Evolutionary conservation across 352 stramenopile genomes (phyloP).

Genomic region (Phytophthora vignae): DNA sequence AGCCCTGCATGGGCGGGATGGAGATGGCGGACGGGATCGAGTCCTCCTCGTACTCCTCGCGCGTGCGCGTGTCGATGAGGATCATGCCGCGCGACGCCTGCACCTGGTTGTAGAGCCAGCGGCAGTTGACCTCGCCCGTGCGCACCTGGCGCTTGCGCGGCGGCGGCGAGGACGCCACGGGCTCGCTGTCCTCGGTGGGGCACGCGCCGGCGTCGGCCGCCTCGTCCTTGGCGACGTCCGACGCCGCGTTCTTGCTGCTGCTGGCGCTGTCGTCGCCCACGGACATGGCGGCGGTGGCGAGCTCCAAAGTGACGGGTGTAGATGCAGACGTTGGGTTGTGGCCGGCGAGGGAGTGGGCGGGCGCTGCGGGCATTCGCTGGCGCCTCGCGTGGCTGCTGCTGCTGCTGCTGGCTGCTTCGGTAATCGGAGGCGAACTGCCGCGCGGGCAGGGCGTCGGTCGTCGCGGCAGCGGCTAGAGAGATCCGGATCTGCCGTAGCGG

Average conservation of each 20-base stretch:
- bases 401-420: conserved; percentile 5
- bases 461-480: conserved; percentile 20
- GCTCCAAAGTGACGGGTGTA: too few relatives aligned
- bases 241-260: conserved; percentile 13
- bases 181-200: conserved; percentile 21
- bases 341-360: neutral
- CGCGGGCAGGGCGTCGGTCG: conserved; percentile 10
- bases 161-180: conserved; percentile 17
- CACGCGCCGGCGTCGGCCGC: conserved; percentile 1
- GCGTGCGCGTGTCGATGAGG: conserved; percentile 72
- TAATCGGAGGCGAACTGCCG: conserved; percentile 23
- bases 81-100: conserved; percentile 80
- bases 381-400: neutral
- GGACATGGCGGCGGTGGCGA: conserved; percentile 25
- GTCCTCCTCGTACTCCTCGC: conserved; percentile 69
- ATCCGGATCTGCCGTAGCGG: conserved; percentile 31
- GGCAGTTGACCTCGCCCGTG: conserved; percentile 75
- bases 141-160: conserved; percentile 62
- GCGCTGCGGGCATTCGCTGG: conserved; percentile 32
- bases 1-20: conserved; percentile 63
- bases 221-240: conserved; percentile 24
- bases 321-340: conserved; percentile 5
- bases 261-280: conserved; percentile 45
- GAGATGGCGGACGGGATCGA: conserved; percentile 81
- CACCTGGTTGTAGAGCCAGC: conserved; percentile 89